Conservation (phyloP, 306 rosid genomes). For the Boehmeria nivea region DNA sequence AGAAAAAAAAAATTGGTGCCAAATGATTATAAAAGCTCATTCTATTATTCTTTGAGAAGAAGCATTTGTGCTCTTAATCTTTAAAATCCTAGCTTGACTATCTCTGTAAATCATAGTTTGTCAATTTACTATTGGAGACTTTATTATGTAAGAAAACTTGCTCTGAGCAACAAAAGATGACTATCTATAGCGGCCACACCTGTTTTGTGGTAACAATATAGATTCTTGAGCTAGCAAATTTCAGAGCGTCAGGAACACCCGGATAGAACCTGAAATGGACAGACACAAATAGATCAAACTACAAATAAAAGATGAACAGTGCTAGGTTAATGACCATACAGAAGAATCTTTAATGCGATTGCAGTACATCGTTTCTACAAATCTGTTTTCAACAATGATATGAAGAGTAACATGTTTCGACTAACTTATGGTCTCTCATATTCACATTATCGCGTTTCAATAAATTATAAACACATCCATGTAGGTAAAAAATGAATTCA, state of each 20-base stretch:
- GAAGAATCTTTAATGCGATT: not conserved
- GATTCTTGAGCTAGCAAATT: slow-evolving; percentile 69
- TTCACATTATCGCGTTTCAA: too few relatives aligned
- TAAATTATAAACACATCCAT: too few relatives aligned
- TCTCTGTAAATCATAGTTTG: too few relatives aligned
- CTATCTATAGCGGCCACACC: slow-evolving; percentile 30
- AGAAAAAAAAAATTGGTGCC: not conserved
- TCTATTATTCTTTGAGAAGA: slow-evolving; percentile 1
- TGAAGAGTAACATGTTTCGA: too few relatives aligned
- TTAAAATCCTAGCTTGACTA: not conserved
- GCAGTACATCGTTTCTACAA: too few relatives aligned
- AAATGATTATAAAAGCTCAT: not conserved
- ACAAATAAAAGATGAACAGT: too few relatives aligned
- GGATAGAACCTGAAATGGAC: slow-evolving; percentile 62
- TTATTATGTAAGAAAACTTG: too few relatives aligned
- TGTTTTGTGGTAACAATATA: slow-evolving; percentile 82
- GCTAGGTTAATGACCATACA: too few relatives aligned
- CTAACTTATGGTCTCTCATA: too few relatives aligned
- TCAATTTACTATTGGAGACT: too few relatives aligned
- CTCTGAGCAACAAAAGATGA: slow-evolving; percentile 6
- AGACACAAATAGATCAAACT: slow-evolving; percentile 5
- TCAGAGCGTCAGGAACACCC: slow-evolving; percentile 67
- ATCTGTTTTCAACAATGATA: too few relatives aligned
- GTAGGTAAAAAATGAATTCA: too few relatives aligned
- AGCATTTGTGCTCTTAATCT: not conserved